Base-by-base conservation (phyloP, 352 stramenopile species). In the Pythium periplocum region DNA sequence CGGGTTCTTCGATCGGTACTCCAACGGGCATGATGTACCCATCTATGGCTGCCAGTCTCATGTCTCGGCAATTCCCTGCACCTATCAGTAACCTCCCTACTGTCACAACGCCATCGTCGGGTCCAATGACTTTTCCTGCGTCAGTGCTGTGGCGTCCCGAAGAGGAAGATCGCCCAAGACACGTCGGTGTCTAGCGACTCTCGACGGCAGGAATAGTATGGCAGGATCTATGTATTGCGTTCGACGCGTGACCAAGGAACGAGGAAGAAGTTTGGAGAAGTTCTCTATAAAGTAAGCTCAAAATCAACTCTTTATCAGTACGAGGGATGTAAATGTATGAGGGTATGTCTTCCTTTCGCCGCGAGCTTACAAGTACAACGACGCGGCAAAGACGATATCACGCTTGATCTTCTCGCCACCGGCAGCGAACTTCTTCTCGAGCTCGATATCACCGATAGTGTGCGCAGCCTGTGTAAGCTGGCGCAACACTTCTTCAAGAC, bases 301-400 rank as follows among this genome's bases (percentile, higher is more conserved):
- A 26, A 26, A 26, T 26, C 17, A 26, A 26, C 17, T 26, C 17
- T 26, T 26, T 26, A 26, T 26, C 17, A 26, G 17, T 26, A 26
- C 17, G 17, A 26, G 17, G 17, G 17, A 26, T 26, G 17, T 26
- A 26, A 26, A 26, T 26, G 17, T 26, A 26, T 26, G 17, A 26
- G 17, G 17, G 11, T 42, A 11, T 42, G 38, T 7, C 38, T 42
- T 42, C 7, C 11, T 42, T 42, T 42, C 38, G 38, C 33, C 31
- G 7, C 6, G 8, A 41, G 39, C 55, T 39, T 93, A 99, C 54
- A 99, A 68, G 64, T 99, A 99, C 34, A 99, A 77, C 39, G 95
- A 99, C 47, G 92, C 96, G n/a, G 89, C 97, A 86, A 99, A 99
- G 9, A 99, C 96, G 72, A 99, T 99, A 65, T 99, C 97, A 50